phyloP scores from a whole-genome alignment of 75 land plant genomes.

The Pinus taeda region DNA sequence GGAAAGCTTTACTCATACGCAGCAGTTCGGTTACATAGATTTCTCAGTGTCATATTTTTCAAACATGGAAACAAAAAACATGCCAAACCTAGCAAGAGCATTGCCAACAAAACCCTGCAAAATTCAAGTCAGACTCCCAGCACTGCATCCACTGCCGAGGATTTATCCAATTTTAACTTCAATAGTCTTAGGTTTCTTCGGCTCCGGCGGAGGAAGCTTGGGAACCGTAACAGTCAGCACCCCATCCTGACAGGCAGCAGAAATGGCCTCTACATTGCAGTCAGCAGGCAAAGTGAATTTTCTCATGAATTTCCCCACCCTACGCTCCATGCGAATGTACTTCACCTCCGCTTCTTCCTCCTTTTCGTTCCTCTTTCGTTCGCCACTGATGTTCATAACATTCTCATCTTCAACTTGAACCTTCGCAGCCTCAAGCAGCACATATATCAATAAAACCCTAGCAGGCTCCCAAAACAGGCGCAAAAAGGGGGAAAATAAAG shows the following conservation, averaged over 20 bases:
- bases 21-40: too few species aligned
- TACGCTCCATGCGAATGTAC: conserved; percentile 42
- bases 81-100: too few species aligned
- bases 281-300: conserved; percentile 44
- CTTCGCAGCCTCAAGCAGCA: background rate
- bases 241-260: conserved; percentile 49
- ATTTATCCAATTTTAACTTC: conserved; percentile 20
- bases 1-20: too few species aligned
- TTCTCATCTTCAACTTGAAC: conserved; percentile 74
- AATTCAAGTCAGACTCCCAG: too few species aligned
- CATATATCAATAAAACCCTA: too few species aligned
- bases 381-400: conserved; percentile 57
- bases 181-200: conserved; percentile 30
- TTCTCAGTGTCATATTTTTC: too few species aligned
- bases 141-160: too few species aligned
- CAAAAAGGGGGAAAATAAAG: too few species aligned
- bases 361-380: conserved; percentile 54
- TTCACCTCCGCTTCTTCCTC: conserved; percentile 25
- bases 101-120: too few species aligned
- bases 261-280: conserved; percentile 29
- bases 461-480: too few species aligned
- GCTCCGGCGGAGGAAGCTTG: conserved; percentile 48
- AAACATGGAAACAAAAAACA: too few species aligned
- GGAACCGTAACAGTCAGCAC: conserved; percentile 42
- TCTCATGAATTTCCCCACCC: conserved; percentile 41